These are phyloP conservation scores for Diaporthe aspalathi DNA, from an alignment of 2,329 filamentous ascomycete species.

Conservation along the genomic window DNA sequence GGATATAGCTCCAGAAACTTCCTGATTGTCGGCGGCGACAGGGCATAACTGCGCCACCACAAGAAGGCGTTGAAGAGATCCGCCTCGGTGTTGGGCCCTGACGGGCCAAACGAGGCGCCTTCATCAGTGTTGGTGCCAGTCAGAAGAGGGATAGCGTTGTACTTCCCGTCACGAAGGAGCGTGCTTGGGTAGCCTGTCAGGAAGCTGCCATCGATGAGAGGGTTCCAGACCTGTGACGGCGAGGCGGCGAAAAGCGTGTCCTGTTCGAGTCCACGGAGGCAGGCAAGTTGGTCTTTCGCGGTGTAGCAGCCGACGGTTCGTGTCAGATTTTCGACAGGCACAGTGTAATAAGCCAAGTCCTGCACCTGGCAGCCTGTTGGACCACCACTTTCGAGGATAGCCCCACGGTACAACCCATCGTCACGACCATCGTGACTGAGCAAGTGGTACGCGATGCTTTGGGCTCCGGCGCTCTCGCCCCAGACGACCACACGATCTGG, in stretches of 20 bases:
- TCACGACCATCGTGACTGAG: conserved; percentile 67
- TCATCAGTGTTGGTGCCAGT: conserved; percentile 63
- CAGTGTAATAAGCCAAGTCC: conserved; percentile 50
- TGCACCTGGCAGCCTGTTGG: conserved; percentile 44
- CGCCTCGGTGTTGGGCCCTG: conserved; percentile 52
- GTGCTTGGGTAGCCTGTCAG: conserved; percentile 60
- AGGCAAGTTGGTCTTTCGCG: conserved; percentile 50
- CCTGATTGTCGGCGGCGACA: conserved; percentile 57
- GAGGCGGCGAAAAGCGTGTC: conserved; percentile 50
- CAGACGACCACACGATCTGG: conserved; percentile 59
- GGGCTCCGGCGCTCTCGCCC: conserved; percentile 58
- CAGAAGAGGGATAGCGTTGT: conserved; percentile 57
- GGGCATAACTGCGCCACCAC: conserved; percentile 58
- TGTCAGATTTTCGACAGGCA: conserved; percentile 50
- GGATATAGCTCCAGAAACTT: conserved; percentile 60
- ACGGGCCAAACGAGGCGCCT: conserved; percentile 55
- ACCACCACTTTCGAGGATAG: conserved; percentile 64
- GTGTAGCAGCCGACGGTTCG: conserved; percentile 49
- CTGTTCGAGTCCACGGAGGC: conserved; percentile 50
- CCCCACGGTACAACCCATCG: conserved; percentile 65
- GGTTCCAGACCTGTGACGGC: conserved; percentile 54
- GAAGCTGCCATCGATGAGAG: conserved; percentile 60
- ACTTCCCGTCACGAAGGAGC: conserved; percentile 55
- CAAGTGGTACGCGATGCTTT: conserved; percentile 59
- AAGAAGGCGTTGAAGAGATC: conserved; percentile 56